Base-by-base conservation (phyloP, 805 yeast genomes). In the Cyberlindnera xishuangbannaensis region DNA sequence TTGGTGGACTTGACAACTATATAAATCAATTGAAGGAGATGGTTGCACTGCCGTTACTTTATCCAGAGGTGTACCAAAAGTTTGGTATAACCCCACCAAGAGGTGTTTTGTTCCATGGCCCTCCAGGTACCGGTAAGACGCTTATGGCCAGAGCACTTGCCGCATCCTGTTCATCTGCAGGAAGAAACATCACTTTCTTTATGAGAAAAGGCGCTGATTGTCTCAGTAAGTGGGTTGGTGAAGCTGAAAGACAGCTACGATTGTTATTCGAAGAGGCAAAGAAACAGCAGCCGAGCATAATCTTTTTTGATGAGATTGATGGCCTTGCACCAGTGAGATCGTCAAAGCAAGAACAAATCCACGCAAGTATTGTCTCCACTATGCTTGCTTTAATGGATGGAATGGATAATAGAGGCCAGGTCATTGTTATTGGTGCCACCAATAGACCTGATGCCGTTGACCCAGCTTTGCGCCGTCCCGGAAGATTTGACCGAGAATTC, bases 191-290 rank as follows among this genome's bases (percentile, higher is more conserved):
- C 37, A 87, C 98, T 0, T 92, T 92, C 52, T 92, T 87, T 60
- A 92, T 92, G 98, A 67, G 99, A 42, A 92, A 92, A 56, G 99
- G 98, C 44, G 97, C 98, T 0, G 98, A 92, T 57, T 83, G 95
- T 53, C 64, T 92, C 47, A 84, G 95, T 28, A 92, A 92, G 62
- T 92, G 98, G 98, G 97, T 92, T 4, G 98, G 98, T 50, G 98
- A 92, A 59, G 97, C 97, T 6, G 98, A 92, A 60, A 71, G 98
- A 45, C 97, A 92, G 56, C 65, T 92, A 41, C 65, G 98, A 39
- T 64, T 90, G 27, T 62, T 92, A 36, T 92, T 92, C 56, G 97
- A 92, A 61, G 97, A 92, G 59, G 98, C 98, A 1, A 83, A 82
- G 48, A 86, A 84, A 44, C 88, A 87, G 47, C 98, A 92, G 59